Conservation (phyloP, 1,284 basidiomycete species). For the Malassezia japonica region DNA sequence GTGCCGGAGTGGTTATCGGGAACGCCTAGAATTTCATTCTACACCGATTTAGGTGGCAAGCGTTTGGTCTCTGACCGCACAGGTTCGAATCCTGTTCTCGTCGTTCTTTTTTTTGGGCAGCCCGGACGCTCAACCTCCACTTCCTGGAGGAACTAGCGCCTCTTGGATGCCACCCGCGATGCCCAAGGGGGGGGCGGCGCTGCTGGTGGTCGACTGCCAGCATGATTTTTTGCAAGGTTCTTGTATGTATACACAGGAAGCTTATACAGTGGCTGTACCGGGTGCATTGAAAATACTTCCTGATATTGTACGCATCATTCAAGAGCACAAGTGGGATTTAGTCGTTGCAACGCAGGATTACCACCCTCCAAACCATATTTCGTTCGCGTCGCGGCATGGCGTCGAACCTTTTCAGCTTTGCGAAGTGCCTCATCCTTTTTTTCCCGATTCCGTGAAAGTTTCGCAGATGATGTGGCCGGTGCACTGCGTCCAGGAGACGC, state of each 20-base stretch:
- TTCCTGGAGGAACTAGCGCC: neutral
- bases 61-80: conserved; percentile 23
- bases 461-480: conserved; percentile 58
- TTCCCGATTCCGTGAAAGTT: conserved; percentile 47
- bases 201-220: conserved; percentile 15
- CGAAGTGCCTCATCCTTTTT: conserved; percentile 42
- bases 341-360: conserved; percentile 29
- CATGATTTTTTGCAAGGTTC: conserved; percentile 20
- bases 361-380: conserved; percentile 58
- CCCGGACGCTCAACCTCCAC: neutral
- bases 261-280: conserved; percentile 17
- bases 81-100: conserved; percentile 24
- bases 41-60: conserved; percentile 16
- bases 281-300: conserved; percentile 6
- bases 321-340: conserved; percentile 2
- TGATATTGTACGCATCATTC: conserved; percentile 3
- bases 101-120: conserved; percentile 12
- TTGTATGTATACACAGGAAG: conserved; percentile 10
- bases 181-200: conserved; percentile 1
- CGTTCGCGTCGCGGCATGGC: conserved; percentile 57
- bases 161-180: neutral
- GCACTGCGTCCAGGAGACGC: conserved; percentile 53
- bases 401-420: conserved; percentile 50
- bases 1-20: conserved; percentile 23
- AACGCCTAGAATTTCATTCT: conserved; percentile 21